phyloP scores from a whole-genome alignment of 2,329 filamentous ascomycete genomes.

The Phaeophleospora eucalypticola region DNA sequence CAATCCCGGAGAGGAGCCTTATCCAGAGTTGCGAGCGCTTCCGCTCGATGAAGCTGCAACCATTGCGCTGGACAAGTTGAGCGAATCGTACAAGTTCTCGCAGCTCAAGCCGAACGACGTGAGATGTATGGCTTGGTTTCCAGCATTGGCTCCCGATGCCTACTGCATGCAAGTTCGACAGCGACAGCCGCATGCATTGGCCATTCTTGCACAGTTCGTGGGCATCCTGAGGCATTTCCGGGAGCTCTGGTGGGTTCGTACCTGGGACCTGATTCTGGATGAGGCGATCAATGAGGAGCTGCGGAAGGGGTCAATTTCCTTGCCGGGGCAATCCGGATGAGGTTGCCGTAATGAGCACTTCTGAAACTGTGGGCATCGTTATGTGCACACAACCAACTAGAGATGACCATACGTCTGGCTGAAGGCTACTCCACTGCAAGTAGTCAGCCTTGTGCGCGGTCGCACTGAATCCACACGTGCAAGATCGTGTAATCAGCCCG shows the following conservation, averaged over 20 bases:
- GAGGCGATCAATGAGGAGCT: constrained; percentile 14
- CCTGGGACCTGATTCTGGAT: constrained; percentile 22
- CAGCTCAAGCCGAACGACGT: constrained; percentile 13
- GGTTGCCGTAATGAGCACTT: no score
- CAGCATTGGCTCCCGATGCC: constrained; percentile 22
- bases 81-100: constrained; percentile 6
- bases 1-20: constrained; percentile 5
- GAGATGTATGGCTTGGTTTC: constrained; percentile 22
- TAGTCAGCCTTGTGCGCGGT: no score
- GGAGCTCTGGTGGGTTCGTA: constrained; percentile 23
- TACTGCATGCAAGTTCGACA: constrained; percentile 20
- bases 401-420: no score
- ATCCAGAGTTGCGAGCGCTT: background rate
- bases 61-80: constrained; percentile 7
- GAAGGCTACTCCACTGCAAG: no score
- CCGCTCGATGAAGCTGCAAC: background rate
- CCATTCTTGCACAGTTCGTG: constrained; percentile 20
- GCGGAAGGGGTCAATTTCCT: background rate
- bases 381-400: no score
- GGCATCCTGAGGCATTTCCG: constrained; percentile 17
- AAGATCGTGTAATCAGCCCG: no score
- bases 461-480: no score
- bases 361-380: no score
- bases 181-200: constrained; percentile 19
- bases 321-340: no score